Percentiles rank a stretch among this genome's conserved stretches.
Conservation (phyloP, 768 basidiomycete genomes). For the Calocera cornea region DNA sequence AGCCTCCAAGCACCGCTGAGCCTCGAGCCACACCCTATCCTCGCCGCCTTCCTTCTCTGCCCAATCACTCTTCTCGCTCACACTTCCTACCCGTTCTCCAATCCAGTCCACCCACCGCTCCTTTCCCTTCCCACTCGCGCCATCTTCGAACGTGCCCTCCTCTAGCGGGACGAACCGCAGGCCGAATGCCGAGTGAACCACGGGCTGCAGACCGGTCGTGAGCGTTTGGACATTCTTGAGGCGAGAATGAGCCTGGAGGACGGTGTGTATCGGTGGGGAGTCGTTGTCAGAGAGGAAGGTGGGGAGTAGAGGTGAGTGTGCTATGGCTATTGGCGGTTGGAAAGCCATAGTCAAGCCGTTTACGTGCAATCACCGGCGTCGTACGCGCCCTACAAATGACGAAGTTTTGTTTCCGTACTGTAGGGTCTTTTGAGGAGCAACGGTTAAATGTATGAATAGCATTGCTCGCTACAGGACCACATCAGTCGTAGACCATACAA, state of each 20-base stretch:
- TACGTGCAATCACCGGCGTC: too few relatives aligned
- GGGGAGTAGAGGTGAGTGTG: not conserved
- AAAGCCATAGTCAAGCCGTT: not conserved
- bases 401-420: too few relatives aligned
- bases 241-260: not conserved
- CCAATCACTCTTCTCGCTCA: not conserved
- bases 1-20: not conserved
- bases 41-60: not conserved
- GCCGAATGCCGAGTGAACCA: not conserved
- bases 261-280: not conserved
- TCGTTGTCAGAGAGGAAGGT: not conserved
- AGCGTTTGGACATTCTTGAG: constrained; percentile 1
- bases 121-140: not conserved
- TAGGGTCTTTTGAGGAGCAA: too few relatives aligned
- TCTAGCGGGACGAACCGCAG: not conserved
- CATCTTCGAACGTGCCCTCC: not conserved
- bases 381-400: too few relatives aligned
- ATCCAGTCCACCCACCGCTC: not conserved
- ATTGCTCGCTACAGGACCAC: too few relatives aligned
- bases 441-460: too few relatives aligned
- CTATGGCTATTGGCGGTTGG: not conserved
- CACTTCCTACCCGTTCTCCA: not conserved
- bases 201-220: not conserved
- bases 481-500: not conserved
- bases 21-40: not conserved